Evolutionary conservation across 2,329 filamentous ascomycete species (phyloP).

Genomic region (Sporothrix pallida): DNA sequence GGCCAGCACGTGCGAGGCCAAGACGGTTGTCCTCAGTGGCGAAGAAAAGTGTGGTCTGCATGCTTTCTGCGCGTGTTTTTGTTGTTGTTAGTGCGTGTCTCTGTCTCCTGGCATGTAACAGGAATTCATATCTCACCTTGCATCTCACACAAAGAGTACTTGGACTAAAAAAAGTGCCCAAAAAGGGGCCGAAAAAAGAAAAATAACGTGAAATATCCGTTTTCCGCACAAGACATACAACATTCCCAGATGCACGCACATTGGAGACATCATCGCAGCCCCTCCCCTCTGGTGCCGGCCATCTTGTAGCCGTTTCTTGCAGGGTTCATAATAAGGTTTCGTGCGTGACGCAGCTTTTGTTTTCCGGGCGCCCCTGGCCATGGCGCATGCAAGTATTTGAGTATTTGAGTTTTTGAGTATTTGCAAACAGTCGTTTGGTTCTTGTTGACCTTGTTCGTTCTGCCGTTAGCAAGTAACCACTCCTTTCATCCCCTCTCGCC

Average conservation of each 20-base stretch:
- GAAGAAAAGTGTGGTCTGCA: neutral
- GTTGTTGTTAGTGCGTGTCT: slow-evolving; percentile 9
- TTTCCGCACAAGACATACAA: neutral
- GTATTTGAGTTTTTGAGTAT: neutral
- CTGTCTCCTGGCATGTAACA: slow-evolving; percentile 17
- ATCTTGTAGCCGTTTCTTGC: neutral
- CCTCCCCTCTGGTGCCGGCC: too few species aligned
- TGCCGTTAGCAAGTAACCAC: neutral
- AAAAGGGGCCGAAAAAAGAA: too few species aligned
- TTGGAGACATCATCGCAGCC: neutral
- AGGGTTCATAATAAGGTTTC: slow-evolving; percentile 22
- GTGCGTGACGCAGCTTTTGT: slow-evolving; percentile 11
- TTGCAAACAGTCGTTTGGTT: neutral
- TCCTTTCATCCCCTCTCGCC: neutral
- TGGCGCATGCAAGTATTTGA: slow-evolving; percentile 7
- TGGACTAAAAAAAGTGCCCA: too few species aligned
- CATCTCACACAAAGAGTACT: too few species aligned
- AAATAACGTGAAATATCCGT: neutral
- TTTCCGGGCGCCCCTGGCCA: slow-evolving; percentile 4
- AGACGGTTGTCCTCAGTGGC: neutral
- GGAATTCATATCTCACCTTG: too few species aligned
- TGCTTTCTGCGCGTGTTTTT: slow-evolving; percentile 17
- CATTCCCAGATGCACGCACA: neutral
- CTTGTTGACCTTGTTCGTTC: neutral
- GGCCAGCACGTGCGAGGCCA: slow-evolving; percentile 19